Evolutionary conservation across 202 grass and related monocot genomes (phyloP), one percentile per base, ranked within the genome.

Genomic region (Digitaria exilis): DNA sequence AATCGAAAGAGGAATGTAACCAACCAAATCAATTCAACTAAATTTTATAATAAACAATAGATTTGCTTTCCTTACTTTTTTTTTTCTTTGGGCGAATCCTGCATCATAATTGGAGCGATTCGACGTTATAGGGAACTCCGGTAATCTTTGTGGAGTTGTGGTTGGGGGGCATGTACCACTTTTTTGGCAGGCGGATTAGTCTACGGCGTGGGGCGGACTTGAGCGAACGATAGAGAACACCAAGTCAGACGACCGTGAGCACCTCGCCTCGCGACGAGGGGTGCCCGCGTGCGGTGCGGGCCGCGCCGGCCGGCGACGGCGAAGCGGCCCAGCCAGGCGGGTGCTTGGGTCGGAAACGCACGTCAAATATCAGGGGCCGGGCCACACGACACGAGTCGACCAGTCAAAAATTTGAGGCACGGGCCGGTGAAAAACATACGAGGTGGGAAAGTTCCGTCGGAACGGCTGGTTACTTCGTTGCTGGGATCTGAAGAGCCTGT

Each of bases 381-480:
- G 3, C 64, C 65, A 42, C 6, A 1, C 55, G 55, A 12, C 1
- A 54, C 16, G 15, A 30, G 49, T 84, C 82, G n/a, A n/a, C n/a
- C n/a, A n/a, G n/a, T n/a, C n/a, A n/a, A n/a, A 68, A 76, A 68
- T 73, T 77, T 7, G 61, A 34, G 18, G 7, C 61, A 14, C 61
- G n/a, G n/a, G n/a, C n/a, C n/a, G n/a, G n/a, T 26, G 70, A 9
- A 11, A 24, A 3, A 14, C 1, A 7, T 39, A 15, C 34, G 34
- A 32, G n/a, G 2, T n/a, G 18, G 17, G 13, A 30, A 51, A n/a
- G 10, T 54, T 72, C 61, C 68, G 43, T 71, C 17, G 21, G 55
- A 58, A 57, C n/a, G 54, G 21, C 54, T 57, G n/a, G 0, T n/a
- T 39, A 71, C 0, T 17, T 1, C 2, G 42, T 14, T 50, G 41